phyloP scores from a whole-genome alignment of 192 early-diverging fungal species.

The Podochytrium sp. region DNA sequence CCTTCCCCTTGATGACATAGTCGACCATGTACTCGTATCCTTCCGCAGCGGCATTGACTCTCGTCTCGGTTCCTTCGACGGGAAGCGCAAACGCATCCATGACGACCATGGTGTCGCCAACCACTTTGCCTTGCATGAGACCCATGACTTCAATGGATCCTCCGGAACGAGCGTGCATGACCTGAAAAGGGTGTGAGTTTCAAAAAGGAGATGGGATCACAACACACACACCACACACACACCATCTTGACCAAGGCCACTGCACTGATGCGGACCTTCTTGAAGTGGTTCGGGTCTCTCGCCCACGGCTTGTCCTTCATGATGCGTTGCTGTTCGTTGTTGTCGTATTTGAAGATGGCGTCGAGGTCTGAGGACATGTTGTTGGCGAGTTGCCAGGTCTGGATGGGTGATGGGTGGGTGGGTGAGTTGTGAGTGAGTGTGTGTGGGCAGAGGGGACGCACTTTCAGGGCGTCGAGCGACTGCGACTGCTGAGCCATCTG shows the following conservation, averaged over 20 bases:
- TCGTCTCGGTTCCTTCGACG: conserved; percentile 97
- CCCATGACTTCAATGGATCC: conserved; percentile 98
- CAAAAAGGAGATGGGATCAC: background rate
- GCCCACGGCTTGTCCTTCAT: conserved; percentile 79
- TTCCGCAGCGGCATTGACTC: conserved; percentile 90
- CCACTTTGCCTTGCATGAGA: conserved; percentile 90
- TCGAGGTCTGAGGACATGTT: conserved; percentile 44
- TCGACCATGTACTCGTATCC: conserved; percentile 98
- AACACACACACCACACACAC: background rate
- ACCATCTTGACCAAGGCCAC: conserved; percentile 98
- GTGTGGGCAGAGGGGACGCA: too few relatives aligned
- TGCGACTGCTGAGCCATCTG: too few relatives aligned
- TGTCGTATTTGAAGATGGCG: conserved; percentile 82
- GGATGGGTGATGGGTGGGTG: too few relatives aligned
- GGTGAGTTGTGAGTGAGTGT: too few relatives aligned
- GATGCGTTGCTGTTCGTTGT: conserved; percentile 64
- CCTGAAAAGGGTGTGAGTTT: conserved; percentile 50
- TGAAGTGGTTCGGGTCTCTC: conserved; percentile 83
- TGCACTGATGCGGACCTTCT: conserved; percentile 88
- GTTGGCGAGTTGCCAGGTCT: conserved; percentile 22
- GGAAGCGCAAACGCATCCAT: conserved; percentile 98
- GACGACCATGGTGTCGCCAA: conserved; percentile 86
- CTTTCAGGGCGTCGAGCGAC: background rate
- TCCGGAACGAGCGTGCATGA: conserved; percentile 97
- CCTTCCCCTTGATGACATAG: conserved; percentile 80